Conservation (phyloP, 2,329 filamentous ascomycete species). For the Tolypocladium pustulatum region DNA sequence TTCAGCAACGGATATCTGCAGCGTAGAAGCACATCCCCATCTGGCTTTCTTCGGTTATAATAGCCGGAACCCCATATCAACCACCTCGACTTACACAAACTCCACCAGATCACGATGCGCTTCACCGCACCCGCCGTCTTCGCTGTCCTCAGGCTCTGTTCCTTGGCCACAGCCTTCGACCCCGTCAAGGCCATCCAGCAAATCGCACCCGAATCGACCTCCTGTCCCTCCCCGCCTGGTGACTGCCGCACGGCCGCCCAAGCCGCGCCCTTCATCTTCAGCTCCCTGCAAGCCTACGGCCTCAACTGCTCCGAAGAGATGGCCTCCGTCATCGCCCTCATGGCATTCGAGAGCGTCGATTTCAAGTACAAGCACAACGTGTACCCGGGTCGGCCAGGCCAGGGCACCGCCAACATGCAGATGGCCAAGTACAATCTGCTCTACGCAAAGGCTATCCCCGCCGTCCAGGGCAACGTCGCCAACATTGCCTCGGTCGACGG, state of each 20-base stretch:
- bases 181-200: conserved; percentile 30
- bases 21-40: background rate
- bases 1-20: background rate
- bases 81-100: background rate
- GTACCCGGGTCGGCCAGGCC: conserved; percentile 44
- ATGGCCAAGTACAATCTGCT: conserved; percentile 29
- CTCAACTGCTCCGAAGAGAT: conserved; percentile 47
- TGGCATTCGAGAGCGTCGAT: conserved; percentile 59
- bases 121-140: conserved; percentile 9
- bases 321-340: conserved; percentile 59
- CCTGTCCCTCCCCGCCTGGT: conserved; percentile 39
- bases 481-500: conserved; percentile 15
- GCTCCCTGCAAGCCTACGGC: conserved; percentile 45
- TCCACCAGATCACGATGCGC: conserved; percentile 13
- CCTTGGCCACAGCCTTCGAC: conserved; percentile 7
- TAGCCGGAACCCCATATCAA: background rate
- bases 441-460: conserved; percentile 35
- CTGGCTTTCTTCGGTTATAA: background rate
- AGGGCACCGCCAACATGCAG: conserved; percentile 57
- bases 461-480: conserved; percentile 22
- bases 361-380: conserved; percentile 65
- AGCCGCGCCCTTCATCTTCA: conserved; percentile 46
- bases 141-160: conserved; percentile 5
- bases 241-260: conserved; percentile 53
- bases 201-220: conserved; percentile 34